Conservation (phyloP, 2,329 filamentous ascomycete species). For the Penicillium psychrosexuale region DNA sequence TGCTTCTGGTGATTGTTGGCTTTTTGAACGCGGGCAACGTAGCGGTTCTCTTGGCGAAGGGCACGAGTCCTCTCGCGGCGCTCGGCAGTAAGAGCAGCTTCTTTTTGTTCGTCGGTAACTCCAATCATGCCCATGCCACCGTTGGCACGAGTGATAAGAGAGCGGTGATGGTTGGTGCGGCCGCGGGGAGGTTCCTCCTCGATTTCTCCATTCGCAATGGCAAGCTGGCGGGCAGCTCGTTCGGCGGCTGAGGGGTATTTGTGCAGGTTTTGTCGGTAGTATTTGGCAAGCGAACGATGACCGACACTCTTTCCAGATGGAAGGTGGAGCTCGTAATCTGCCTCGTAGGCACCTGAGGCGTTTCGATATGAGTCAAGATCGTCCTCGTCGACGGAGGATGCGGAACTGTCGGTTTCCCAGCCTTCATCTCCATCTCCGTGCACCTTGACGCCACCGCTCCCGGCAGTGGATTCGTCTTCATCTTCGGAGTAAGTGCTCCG, state of each 20-base stretch:
- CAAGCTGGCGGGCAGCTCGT: conserved; percentile 62
- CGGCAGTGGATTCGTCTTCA: conserved; percentile 57
- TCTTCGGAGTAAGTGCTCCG: conserved; percentile 88
- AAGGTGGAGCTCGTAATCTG: conserved; percentile 90
- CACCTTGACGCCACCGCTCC: conserved; percentile 63
- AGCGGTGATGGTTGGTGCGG: conserved; percentile 45
- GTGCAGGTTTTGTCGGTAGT: conserved; percentile 89
- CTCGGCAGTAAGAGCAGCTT: conserved; percentile 63
- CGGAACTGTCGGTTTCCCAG: conserved; percentile 93
- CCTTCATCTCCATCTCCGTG: conserved; percentile 60
- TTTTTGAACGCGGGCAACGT: conserved; percentile 69
- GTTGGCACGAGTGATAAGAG: conserved; percentile 65
- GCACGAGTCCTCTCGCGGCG: conserved; percentile 66
- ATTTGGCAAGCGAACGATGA: conserved; percentile 80
- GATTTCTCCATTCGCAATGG: conserved; percentile 52
- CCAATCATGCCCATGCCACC: conserved; percentile 74
- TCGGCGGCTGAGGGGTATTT: conserved; percentile 78
- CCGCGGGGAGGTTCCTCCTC: conserved; percentile 46
- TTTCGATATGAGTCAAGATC: conserved; percentile 79
- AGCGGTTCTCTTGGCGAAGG: conserved; percentile 59
- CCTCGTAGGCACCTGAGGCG: conserved; percentile 75
- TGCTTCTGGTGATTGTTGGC: conserved; percentile 75
- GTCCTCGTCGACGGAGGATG: conserved; percentile 83
- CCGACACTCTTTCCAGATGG: conserved; percentile 86
- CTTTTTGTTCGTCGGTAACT: conserved; percentile 71